phyloP scores from a whole-genome alignment of 2,329 filamentous ascomycete genomes.

The Bimuria novae-zelandiae region DNA sequence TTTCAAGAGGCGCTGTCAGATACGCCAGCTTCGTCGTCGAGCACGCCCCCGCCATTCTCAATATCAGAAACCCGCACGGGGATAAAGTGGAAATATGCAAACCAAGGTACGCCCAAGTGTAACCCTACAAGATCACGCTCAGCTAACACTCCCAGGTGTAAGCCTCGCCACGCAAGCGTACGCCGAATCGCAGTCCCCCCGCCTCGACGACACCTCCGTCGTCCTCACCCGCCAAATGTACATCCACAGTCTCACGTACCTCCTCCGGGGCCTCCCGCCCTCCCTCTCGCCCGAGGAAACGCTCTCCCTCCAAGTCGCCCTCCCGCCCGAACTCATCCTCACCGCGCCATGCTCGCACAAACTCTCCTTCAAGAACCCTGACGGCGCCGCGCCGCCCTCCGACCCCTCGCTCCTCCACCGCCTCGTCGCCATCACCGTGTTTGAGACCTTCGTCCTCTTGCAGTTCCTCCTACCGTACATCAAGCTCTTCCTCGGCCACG shows the following conservation, averaged over 20 bases:
- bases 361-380: conserved; percentile 19
- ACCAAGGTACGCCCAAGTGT: conserved; percentile 47
- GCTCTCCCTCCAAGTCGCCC: conserved; percentile 56
- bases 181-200: conserved; percentile 49
- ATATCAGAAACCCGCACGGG: conserved; percentile 43
- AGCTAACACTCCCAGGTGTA: conserved; percentile 45
- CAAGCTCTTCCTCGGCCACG: conserved; percentile 57
- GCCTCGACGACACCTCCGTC: conserved; percentile 40
- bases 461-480: conserved; percentile 67
- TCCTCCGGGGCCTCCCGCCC: conserved; percentile 65
- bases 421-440: conserved; percentile 59
- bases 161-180: conserved; percentile 53
- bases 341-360: conserved; percentile 20
- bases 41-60: conserved; percentile 24
- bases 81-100: conserved; percentile 58
- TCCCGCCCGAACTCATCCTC: conserved; percentile 47
- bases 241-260: conserved; percentile 65
- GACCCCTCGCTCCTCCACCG: conserved; percentile 62
- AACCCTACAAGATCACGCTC: neutral
- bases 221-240: conserved; percentile 66
- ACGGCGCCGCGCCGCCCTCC: conserved; percentile 14
- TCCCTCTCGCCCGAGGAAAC: conserved; percentile 62
- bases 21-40: conserved; percentile 26
- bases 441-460: conserved; percentile 63
- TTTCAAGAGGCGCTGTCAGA: conserved; percentile 33